Conservation (phyloP, 2,329 filamentous ascomycete genomes). For the Leptographium procerum region DNA sequence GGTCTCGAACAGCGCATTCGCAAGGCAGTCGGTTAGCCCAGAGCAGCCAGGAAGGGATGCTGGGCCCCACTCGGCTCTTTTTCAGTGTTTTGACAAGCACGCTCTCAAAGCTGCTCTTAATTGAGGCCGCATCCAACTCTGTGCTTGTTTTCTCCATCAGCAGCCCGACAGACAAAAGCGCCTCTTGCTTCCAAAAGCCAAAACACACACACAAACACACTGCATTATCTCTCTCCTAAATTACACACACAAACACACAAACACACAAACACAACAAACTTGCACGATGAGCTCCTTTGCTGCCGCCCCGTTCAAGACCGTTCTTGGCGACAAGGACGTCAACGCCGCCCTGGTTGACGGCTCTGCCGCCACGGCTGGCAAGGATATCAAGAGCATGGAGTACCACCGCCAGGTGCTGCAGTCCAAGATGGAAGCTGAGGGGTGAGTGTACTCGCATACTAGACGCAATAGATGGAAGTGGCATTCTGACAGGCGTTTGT, state of each 20-base stretch:
- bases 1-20: background rate
- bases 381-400: conserved; percentile 56
- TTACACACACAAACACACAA: background rate
- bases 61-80: background rate
- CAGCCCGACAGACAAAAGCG: background rate
- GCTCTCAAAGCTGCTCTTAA: background rate
- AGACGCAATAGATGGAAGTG: no score
- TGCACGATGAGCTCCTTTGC: conserved; percentile 4
- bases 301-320: conserved; percentile 11
- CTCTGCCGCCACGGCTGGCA: conserved; percentile 41
- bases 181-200: background rate
- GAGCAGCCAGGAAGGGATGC: background rate
- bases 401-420: conserved; percentile 68
- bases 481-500: background rate
- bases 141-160: background rate
- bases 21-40: background rate
- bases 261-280: background rate
- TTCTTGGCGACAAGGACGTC: conserved; percentile 55
- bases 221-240: background rate
- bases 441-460: conserved; percentile 39
- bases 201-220: background rate
- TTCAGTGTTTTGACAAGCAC: background rate
- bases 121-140: background rate
- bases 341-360: conserved; percentile 39
- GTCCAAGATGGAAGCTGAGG: conserved; percentile 55